Percentiles rank a stretch among this genome's conserved stretches.
phyloP scores from a whole-genome alignment of 1,139 yeast genomes.

The Kodamaea suecica region DNA sequence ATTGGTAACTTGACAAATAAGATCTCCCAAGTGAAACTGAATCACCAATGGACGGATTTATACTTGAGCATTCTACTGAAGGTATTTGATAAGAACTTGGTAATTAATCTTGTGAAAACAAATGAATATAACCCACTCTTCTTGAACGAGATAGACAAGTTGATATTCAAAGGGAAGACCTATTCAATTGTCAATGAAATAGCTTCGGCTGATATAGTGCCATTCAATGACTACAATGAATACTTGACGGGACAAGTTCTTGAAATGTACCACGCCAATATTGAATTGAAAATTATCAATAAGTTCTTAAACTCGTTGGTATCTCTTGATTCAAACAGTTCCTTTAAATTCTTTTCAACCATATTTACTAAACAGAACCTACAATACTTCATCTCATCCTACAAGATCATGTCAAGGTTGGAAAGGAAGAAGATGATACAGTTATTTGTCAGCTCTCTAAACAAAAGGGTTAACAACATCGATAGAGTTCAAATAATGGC shows the following conservation, averaged over 20 bases:
- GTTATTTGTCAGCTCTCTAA: constrained; percentile 2
- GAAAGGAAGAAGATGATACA: constrained; percentile 23
- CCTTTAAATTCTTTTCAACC: constrained; percentile 21
- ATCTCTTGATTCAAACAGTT: constrained; percentile 20
- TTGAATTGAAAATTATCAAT: constrained; percentile 15
- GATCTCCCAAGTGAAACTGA: constrained; percentile 10
- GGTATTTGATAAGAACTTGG: constrained; percentile 17
- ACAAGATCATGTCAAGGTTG: constrained; percentile 23
- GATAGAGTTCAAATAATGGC: constrained; percentile 5
- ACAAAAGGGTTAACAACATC: background rate
- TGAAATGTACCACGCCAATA: constrained; percentile 10
- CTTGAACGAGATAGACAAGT: constrained; percentile 34
- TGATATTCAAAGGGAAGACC: constrained; percentile 34
- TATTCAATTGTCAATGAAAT: constrained; percentile 29
- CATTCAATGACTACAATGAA: constrained; percentile 21
- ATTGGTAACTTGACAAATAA: constrained; percentile 28
- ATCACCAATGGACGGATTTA: constrained; percentile 5
- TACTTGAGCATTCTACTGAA: constrained; percentile 12
- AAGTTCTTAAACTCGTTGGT: constrained; percentile 25
- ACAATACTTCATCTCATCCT: constrained; percentile 18
- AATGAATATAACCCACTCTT: constrained; percentile 12
- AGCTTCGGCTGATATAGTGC: constrained; percentile 9
- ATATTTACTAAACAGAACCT: constrained; percentile 23
- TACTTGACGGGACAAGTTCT: constrained; percentile 21
- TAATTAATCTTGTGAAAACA: constrained; percentile 1